A percentile compares a stretch with the other conserved stretches of the same genome.
phyloP scores from a whole-genome alignment of 2,329 filamentous ascomycete genomes.

The Pseudogymnoascus sp. region DNA sequence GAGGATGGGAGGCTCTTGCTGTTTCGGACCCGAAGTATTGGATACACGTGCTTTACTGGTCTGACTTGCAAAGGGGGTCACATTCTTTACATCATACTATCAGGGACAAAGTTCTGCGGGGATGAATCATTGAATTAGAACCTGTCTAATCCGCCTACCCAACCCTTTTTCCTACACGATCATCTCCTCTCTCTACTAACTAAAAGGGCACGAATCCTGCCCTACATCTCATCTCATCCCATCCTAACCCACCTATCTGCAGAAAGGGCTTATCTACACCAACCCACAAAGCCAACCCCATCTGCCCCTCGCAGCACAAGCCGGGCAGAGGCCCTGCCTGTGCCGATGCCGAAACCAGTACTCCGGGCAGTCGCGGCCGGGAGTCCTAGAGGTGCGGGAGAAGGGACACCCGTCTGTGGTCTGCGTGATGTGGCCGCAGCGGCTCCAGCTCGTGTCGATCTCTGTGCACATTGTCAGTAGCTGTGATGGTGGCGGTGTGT shows the following conservation, averaged over 20 bases:
- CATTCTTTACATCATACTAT: background rate
- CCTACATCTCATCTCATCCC: background rate
- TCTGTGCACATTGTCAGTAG: background rate
- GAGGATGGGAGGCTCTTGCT: background rate
- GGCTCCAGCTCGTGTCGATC: background rate
- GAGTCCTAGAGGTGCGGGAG: background rate
- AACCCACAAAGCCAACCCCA: background rate
- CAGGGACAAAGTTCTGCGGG: background rate
- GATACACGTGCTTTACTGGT: background rate
- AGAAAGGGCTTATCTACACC: background rate
- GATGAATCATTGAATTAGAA: background rate
- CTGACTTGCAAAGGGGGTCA: background rate
- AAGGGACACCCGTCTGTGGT: background rate
- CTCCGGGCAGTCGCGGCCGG: background rate
- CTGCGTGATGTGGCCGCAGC: background rate
- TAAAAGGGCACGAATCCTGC: background rate
- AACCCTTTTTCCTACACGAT: background rate
- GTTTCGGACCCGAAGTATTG: background rate
- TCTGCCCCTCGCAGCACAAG: background rate
- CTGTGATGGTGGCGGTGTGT: background rate
- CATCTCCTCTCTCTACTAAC: background rate
- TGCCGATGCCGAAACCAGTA: background rate
- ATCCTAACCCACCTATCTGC: background rate
- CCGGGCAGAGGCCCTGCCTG: background rate
- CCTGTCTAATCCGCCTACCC: background rate